Percentiles rank a stretch among this genome's conserved stretches.
Evolutionary conservation across 768 basidiomycete species (phyloP).

Genomic region (Gymnopilus dilepis): DNA sequence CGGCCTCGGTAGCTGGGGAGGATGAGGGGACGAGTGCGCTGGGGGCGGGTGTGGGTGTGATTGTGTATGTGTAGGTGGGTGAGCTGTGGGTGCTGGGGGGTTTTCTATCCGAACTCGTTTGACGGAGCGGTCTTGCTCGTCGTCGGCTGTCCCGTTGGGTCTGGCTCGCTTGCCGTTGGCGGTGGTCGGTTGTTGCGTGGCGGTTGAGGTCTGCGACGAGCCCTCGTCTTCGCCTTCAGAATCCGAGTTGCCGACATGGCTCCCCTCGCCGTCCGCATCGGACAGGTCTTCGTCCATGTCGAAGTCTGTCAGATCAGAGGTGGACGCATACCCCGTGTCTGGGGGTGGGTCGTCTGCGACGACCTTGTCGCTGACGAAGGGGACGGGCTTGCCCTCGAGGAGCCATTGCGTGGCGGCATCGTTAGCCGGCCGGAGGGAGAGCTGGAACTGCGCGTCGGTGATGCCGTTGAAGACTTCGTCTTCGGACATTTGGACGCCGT

Average conservation of each 20-base stretch:
- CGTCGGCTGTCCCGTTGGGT: not conserved
- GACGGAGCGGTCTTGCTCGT: not conserved
- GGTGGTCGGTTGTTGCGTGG: not conserved
- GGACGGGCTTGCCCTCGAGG: conserved; percentile 15
- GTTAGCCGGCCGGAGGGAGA: conserved; percentile 23
- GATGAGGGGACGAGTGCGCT: too few relatives aligned
- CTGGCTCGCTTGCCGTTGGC: not conserved
- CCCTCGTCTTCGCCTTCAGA: not conserved
- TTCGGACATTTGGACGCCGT: conserved; percentile 42
- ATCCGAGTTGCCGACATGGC: conserved; percentile 23
- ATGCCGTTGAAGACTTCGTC: conserved; percentile 40
- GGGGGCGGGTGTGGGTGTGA: not conserved
- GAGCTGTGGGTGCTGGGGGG: not conserved
- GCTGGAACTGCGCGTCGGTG: conserved; percentile 30
- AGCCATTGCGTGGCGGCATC: conserved; percentile 24
- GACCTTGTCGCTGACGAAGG: conserved; percentile 20
- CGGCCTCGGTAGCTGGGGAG: too few relatives aligned
- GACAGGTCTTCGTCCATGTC: conserved; percentile 26
- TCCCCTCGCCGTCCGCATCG: conserved; percentile 13
- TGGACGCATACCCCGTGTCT: conserved; percentile 12
- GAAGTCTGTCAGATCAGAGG: conserved; percentile 29
- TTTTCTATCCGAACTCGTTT: not conserved
- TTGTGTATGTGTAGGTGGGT: not conserved
- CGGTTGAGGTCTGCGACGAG: not conserved
- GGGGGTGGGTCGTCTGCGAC: too few relatives aligned